Conservation (phyloP, 2,329 filamentous ascomycete species). For the Trichothecium roseum region DNA sequence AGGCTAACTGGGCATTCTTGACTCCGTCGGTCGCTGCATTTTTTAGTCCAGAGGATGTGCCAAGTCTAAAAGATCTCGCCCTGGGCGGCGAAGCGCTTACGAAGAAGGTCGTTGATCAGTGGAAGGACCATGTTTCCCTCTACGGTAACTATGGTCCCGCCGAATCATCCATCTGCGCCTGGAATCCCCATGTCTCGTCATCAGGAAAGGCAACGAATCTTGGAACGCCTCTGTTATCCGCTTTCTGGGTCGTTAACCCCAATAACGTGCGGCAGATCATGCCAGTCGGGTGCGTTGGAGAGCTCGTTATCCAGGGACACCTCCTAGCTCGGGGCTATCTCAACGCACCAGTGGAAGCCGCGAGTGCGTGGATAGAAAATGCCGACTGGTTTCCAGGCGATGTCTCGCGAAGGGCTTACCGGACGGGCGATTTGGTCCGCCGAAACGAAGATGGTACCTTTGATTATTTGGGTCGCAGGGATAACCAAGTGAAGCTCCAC, state of each 20-base stretch:
- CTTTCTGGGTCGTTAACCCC: slow-evolving; percentile 6
- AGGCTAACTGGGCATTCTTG: not conserved
- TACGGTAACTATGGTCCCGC: slow-evolving; percentile 30
- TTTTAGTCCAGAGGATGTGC: too few relatives aligned
- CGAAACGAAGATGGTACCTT: slow-evolving; percentile 25
- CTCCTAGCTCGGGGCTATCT: slow-evolving; percentile 34
- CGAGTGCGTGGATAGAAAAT: too few relatives aligned
- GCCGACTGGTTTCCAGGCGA: not conserved
- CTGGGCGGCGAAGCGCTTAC: slow-evolving; percentile 9
- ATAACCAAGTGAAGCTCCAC: slow-evolving; percentile 41
- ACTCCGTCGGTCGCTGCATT: slow-evolving; percentile 1
- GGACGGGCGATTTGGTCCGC: slow-evolving; percentile 33
- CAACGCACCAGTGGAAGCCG: slow-evolving; percentile 1
- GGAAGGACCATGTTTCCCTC: slow-evolving; percentile 9
- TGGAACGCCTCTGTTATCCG: slow-evolving; percentile 5
- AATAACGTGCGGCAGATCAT: slow-evolving; percentile 2
- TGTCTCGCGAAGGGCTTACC: slow-evolving; percentile 19
- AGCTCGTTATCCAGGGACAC: slow-evolving; percentile 36
- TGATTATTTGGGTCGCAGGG: slow-evolving; percentile 33
- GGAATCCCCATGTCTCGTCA: not conserved
- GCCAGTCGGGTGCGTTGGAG: slow-evolving; percentile 18
- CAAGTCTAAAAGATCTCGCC: slow-evolving; percentile 4
- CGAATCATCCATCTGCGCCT: slow-evolving; percentile 20
- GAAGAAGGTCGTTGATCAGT: slow-evolving; percentile 3
- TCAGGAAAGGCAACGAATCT: slow-evolving; percentile 2